Evolutionary conservation across 441 rosid species (phyloP).

Genomic region (Adansonia madagascariensis): DNA sequence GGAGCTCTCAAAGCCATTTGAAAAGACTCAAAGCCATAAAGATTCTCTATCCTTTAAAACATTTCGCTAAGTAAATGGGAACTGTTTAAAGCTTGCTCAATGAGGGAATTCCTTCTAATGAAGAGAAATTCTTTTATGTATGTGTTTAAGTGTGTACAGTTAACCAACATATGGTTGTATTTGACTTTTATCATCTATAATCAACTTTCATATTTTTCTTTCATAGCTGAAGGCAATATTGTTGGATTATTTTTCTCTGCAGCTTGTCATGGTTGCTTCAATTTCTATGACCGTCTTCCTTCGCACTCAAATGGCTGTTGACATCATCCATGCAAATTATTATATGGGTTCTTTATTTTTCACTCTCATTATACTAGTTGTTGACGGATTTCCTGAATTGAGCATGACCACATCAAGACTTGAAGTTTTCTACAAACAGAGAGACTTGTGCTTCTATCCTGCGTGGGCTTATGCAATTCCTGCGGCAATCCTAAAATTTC

Average conservation of each 20-base stretch:
- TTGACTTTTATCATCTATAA: neutral
- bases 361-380: conserved; percentile 39
- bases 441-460: conserved; percentile 53
- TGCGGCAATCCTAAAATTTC: conserved; percentile 47
- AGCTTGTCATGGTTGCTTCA: conserved; percentile 40
- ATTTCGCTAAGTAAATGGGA: conserved; percentile 49
- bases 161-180: neutral
- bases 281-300: conserved; percentile 53
- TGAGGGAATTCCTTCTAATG: conserved; percentile 57
- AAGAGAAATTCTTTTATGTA: conserved; percentile 53
- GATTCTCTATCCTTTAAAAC: conserved; percentile 40
- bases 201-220: neutral
- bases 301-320: conserved; percentile 44
- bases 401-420: conserved; percentile 49
- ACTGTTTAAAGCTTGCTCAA: conserved; percentile 47
- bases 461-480: conserved; percentile 64
- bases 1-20: conserved; percentile 45
- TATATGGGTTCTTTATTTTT: conserved; percentile 54
- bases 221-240: neutral
- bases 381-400: conserved; percentile 50
- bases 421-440: conserved; percentile 51
- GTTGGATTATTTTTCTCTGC: conserved; percentile 17
- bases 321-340: conserved; percentile 43
- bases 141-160: conserved; percentile 53
- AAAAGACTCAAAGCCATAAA: conserved; percentile 32